Evolutionary conservation across 164 flowering plant genomes (phyloP).

Genomic region (Vitis cinerea): DNA sequence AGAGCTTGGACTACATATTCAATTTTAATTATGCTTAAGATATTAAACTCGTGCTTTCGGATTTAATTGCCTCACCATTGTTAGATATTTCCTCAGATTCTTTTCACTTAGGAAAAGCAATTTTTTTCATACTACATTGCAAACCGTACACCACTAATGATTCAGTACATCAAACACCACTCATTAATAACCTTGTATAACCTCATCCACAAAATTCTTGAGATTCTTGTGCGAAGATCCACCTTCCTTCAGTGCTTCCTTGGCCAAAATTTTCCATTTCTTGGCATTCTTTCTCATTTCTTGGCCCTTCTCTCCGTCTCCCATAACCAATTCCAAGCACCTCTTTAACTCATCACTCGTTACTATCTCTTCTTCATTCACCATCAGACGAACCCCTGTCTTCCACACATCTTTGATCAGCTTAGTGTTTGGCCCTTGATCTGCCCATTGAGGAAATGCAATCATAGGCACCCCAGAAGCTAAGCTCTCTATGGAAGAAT

Average conservation of each 20-base stretch:
- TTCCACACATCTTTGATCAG: constrained; percentile 31
- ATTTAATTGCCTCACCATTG: too few species aligned
- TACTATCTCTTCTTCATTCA: constrained; percentile 13
- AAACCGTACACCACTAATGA: too few species aligned
- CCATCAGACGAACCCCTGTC: constrained; percentile 25
- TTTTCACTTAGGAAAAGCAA: too few species aligned
- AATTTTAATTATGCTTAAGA: too few species aligned
- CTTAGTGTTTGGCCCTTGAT: constrained; percentile 37
- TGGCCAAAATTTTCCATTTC: neutral
- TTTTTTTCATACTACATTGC: too few species aligned
- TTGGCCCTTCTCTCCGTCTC: neutral
- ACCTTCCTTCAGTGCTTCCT: neutral
- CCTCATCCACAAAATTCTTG: neutral
- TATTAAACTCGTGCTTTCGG: too few species aligned
- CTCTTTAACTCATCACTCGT: constrained; percentile 3
- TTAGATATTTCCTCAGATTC: too few species aligned
- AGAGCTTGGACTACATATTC: too few species aligned
- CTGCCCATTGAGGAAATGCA: constrained; percentile 35
- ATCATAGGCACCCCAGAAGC: constrained; percentile 32
- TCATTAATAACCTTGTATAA: too few species aligned
- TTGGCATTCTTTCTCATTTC: neutral
- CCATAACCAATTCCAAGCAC: constrained; percentile 2
- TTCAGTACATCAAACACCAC: too few species aligned
- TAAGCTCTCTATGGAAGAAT: constrained; percentile 36
- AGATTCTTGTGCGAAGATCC: constrained; percentile 1